A percentile compares a stretch with the other conserved stretches of the same genome.
Conservation (phyloP, 2,329 filamentous ascomycete genomes). For the Cadophora sp. region DNA sequence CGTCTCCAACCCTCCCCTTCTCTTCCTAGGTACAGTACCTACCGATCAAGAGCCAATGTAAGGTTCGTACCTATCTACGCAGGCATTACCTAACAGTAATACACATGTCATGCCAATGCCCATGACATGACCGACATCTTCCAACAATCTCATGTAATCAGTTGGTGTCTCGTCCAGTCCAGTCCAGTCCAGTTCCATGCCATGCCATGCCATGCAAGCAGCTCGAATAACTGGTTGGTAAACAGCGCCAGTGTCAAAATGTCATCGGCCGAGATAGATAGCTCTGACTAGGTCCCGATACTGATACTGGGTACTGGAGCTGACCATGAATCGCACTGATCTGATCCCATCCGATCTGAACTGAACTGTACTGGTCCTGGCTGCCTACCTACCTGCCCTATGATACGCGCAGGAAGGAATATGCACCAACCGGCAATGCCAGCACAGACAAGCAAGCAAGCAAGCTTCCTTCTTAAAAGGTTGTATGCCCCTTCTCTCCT, state of each 20-base stretch:
- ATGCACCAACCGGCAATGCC: constrained; percentile 26
- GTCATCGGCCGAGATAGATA: constrained; percentile 31
- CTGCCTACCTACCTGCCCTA: not conserved
- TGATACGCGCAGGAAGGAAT: not conserved
- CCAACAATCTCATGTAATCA: constrained; percentile 29
- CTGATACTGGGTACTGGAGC: no score
- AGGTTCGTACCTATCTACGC: constrained; percentile 11
- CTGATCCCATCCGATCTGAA: constrained; percentile 21
- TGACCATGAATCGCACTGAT: constrained; percentile 13
- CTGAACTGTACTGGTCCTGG: not conserved
- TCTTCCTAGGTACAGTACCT: constrained; percentile 17
- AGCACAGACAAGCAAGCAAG: constrained; percentile 34
- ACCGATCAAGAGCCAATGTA: not conserved
- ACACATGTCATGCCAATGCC: constrained; percentile 8
- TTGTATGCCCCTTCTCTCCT: not conserved
- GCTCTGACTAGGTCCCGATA: not conserved
- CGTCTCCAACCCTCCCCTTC: not conserved
- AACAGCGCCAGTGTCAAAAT: not conserved
- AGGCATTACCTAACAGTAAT: constrained; percentile 30
- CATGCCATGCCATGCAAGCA: not conserved
- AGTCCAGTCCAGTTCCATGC: not conserved
- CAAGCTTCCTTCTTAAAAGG: not conserved
- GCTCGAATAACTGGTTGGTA: not conserved
- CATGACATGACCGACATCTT: constrained; percentile 22
- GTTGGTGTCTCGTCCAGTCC: not conserved